phyloP scores from a whole-genome alignment of 305 asterid species.

The Fraxinus xanthoxyloides region DNA sequence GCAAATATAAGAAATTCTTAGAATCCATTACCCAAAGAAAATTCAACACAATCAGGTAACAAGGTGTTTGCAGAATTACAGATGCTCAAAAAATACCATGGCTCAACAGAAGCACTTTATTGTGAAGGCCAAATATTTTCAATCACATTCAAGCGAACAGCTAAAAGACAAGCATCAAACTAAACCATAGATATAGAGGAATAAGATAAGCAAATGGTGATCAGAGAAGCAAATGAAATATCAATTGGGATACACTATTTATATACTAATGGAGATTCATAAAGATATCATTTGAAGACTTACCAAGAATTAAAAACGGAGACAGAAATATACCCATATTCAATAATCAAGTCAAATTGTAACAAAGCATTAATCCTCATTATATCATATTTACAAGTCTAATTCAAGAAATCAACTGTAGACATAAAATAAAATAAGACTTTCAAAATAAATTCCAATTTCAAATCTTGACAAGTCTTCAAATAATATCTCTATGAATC shows the following conservation, averaged over 20 bases:
- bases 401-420: not conserved
- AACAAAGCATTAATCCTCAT: not conserved
- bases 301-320: not conserved
- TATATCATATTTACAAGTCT: not conserved
- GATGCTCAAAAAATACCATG: not conserved
- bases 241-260: not conserved
- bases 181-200: not conserved
- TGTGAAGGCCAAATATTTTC: not conserved
- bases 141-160: conserved; percentile 1
- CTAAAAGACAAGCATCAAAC: not conserved
- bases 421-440: not conserved
- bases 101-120: not conserved
- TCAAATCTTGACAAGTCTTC: not conserved
- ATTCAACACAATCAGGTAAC: not conserved
- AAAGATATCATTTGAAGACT: not conserved
- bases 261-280: not conserved
- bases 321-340: not conserved
- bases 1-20: not conserved
- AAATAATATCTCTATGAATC: not conserved
- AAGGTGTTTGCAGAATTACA: not conserved
- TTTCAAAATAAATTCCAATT: not conserved
- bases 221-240: conserved; percentile 3
- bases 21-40: not conserved
- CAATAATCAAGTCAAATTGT: not conserved
- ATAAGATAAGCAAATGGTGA: not conserved